Conservation (phyloP, 768 basidiomycete genomes). For the Cyclocybe cylindracea region DNA sequence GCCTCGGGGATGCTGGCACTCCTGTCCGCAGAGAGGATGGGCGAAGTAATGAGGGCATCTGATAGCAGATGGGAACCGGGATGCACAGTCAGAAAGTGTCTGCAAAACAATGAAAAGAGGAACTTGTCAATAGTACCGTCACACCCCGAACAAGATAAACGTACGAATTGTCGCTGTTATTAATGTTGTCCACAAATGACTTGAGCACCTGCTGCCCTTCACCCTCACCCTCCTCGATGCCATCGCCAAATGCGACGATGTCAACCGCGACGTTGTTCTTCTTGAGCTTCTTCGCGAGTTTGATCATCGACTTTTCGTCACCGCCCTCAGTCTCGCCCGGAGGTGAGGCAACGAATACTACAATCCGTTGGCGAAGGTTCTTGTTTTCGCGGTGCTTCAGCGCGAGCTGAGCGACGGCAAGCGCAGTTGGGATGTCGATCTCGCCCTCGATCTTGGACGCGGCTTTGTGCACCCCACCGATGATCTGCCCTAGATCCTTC, state of each 20-base stretch:
- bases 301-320: slow-evolving; percentile 79
- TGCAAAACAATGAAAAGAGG: slow-evolving; percentile 25
- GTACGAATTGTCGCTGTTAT: slow-evolving; percentile 85
- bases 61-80: slow-evolving; percentile 82
- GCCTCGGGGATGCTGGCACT: slow-evolving; percentile 67
- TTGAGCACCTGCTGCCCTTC: slow-evolving; percentile 68
- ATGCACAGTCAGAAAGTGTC: slow-evolving; percentile 80
- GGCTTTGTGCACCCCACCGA: slow-evolving; percentile 73
- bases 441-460: slow-evolving; percentile 75
- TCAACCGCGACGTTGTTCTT: slow-evolving; percentile 99
- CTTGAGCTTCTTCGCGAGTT: slow-evolving; percentile 95
- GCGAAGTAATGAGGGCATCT: slow-evolving; percentile 77
- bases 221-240: slow-evolving; percentile 66
- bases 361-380: slow-evolving; percentile 93
- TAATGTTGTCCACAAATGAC: slow-evolving; percentile 82
- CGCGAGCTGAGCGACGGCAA: slow-evolving; percentile 93
- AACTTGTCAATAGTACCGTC: neutral
- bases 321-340: slow-evolving; percentile 61
- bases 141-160: slow-evolving; percentile 26
- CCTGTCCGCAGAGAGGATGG: slow-evolving; percentile 81
- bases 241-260: slow-evolving; percentile 88
- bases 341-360: slow-evolving; percentile 93
- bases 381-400: slow-evolving; percentile 98
- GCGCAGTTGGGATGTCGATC: slow-evolving; percentile 86
- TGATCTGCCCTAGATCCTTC: slow-evolving; percentile 91